Evolutionary conservation across 768 basidiomycete species (phyloP).

Genomic region (Russula lepida): DNA sequence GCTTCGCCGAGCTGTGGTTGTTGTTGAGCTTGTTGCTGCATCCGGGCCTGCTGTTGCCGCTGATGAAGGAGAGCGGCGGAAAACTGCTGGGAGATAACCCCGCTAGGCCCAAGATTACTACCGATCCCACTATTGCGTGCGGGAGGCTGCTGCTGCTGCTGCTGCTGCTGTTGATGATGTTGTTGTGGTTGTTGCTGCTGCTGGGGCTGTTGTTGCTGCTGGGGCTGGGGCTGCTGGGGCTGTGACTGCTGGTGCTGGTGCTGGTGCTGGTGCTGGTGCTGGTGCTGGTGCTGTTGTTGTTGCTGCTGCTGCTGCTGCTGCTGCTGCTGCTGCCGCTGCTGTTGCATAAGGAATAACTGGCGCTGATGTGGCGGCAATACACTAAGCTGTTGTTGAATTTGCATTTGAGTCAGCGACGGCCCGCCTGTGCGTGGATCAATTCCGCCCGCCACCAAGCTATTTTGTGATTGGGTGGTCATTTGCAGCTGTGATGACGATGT

Average conservation of each 20-base stretch:
- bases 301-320: background rate
- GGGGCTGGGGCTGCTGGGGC: background rate
- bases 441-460: slow-evolving; percentile 11
- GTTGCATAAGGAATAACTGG: slow-evolving; percentile 36
- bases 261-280: background rate
- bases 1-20: slow-evolving; percentile 27
- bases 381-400: slow-evolving; percentile 22
- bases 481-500: slow-evolving; percentile 8
- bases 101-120: slow-evolving; percentile 6
- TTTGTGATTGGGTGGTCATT: slow-evolving; percentile 14
- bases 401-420: slow-evolving; percentile 26
- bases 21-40: slow-evolving; percentile 23
- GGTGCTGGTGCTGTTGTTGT: slow-evolving; percentile 18
- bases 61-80: slow-evolving; percentile 6
- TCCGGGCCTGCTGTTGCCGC: slow-evolving; percentile 35
- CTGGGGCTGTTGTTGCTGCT: background rate
- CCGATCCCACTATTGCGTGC: slow-evolving; percentile 3
- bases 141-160: slow-evolving; percentile 25
- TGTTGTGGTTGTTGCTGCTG: background rate
- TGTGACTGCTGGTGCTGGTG: slow-evolving; percentile 22
- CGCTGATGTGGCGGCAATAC: slow-evolving; percentile 34
- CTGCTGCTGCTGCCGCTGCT: background rate
- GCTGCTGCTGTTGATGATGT: slow-evolving; percentile 30
- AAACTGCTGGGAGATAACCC: slow-evolving; percentile 12
- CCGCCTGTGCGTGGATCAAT: slow-evolving; percentile 17